A percentile compares a stretch with the other conserved stretches of the same genome.
Evolutionary conservation across 106 monocot genomes (phyloP).

Genomic region (Agapanthus africanus): DNA sequence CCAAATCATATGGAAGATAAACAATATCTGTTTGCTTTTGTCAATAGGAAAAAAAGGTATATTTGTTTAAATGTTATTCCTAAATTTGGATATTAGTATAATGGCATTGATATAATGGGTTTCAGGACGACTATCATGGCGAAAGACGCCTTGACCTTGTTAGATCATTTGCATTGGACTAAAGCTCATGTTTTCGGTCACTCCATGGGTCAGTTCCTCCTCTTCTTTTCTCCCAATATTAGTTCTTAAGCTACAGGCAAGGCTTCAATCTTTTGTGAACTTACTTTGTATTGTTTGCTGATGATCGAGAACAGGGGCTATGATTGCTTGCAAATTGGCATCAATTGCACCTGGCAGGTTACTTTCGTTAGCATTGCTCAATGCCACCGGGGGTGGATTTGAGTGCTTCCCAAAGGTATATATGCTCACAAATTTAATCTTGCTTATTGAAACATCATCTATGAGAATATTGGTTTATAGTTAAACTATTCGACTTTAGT

Average conservation of each 20-base stretch:
- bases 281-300: background rate
- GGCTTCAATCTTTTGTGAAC: background rate
- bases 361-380: conserved; percentile 82
- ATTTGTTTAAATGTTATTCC: background rate
- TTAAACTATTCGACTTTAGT: background rate
- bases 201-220: conserved; percentile 84
- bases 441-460: background rate
- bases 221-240: background rate
- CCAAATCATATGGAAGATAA: too few relatives aligned
- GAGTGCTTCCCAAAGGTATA: conserved; percentile 92
- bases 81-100: background rate
- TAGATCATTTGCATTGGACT: conserved; percentile 91
- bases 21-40: too few relatives aligned
- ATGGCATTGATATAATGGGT: background rate
- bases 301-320: conserved; percentile 44
- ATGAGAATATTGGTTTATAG: background rate
- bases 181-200: conserved; percentile 95
- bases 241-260: background rate
- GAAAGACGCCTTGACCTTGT: conserved; percentile 70
- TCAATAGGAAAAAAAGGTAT: background rate
- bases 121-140: conserved; percentile 90
- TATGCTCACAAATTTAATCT: background rate
- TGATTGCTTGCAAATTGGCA: conserved; percentile 96
- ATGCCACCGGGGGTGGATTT: conserved; percentile 91
- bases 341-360: conserved; percentile 73